Evolutionary conservation across 371 early-diverging fungal genomes (phyloP), one percentile per base, ranked within the genome.

Genomic region (Mucor circinelloides): DNA sequence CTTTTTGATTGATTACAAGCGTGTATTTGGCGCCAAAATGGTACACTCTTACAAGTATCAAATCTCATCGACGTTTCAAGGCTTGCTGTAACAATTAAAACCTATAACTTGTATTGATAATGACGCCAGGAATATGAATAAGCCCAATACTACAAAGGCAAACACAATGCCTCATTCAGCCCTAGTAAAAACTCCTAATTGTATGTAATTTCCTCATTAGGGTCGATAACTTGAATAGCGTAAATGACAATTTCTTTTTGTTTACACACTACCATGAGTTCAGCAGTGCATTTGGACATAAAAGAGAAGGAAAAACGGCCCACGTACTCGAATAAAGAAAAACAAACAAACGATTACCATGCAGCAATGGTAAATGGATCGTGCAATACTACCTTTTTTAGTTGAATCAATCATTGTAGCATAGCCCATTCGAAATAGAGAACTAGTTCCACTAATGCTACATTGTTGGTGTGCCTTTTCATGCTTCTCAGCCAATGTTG

Each of bases 311-410:
- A 50, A 19, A 44, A 73, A 50, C 19, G 10, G 10, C 50, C 50
- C 50, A 50, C 40, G 17, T 17, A 17, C 40, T 40, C 10, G 40
- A 3, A 17, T 15, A 0, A 5, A 36, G n/a, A n/a, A 40, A 1
- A 50, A 50, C 40, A 42, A 44, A 42, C 8, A 27, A 27, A 46
- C n/a, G 31, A 85, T 77, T 85, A 93, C 93, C 50, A 91, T 83
- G 76, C 98, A 99, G 69, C 93, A 94, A 81, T 99, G 99, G 79
- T 99, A 97, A 73, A 99, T 94, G 67, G 96, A 98, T 32, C 98
- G 86, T 28, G 99, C 97, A 60, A 95, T 85, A 74, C 97, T 98
- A 56, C 99, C 99, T 74, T 81, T 90, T 72, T 90, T 87, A 34
- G 99, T 98, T 19, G 99, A 99, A 77, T 99, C 99, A 64, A 98